Conservation (phyloP, 768 basidiomycete genomes). For the Pulveroboletus sp. region DNA sequence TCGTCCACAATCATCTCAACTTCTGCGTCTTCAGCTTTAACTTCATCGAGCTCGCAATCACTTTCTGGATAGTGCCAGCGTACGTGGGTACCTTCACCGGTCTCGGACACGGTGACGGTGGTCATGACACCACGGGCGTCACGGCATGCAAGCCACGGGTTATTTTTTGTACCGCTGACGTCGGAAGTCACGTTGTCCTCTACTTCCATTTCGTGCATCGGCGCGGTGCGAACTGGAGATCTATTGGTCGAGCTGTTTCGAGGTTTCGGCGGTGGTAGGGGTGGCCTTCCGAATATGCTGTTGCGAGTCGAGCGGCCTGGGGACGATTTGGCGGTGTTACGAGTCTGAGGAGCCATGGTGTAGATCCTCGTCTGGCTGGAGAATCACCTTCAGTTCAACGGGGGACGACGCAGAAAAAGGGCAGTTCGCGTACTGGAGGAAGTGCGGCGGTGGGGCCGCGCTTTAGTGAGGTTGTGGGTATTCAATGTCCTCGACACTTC, state of each 20-base stretch:
- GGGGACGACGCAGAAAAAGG: neutral
- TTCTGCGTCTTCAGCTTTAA: constrained; percentile 4
- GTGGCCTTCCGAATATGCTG: constrained; percentile 17
- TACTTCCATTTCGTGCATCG: neutral
- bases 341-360: constrained; percentile 26
- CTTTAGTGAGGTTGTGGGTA: neutral
- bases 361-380: neutral
- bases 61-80: constrained; percentile 17
- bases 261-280: constrained; percentile 3
- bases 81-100: constrained; percentile 18
- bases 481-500: constrained; percentile 6
- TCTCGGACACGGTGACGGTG: constrained; percentile 17
- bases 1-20: constrained; percentile 13
- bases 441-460: neutral
- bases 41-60: constrained; percentile 3
- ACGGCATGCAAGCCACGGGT: constrained; percentile 20
- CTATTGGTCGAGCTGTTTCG: constrained; percentile 2
- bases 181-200: neutral
- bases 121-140: constrained; percentile 9
- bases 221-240: neutral
- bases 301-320: constrained; percentile 21
- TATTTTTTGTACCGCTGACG: neutral
- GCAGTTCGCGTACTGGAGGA: constrained; percentile 1
- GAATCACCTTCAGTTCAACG: neutral
- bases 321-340: constrained; percentile 14